A percentile compares a stretch with the other conserved stretches of the same genome.
phyloP scores from a whole-genome alignment of 2,329 filamentous ascomycete species.

The Trichoderma koningiopsis region DNA sequence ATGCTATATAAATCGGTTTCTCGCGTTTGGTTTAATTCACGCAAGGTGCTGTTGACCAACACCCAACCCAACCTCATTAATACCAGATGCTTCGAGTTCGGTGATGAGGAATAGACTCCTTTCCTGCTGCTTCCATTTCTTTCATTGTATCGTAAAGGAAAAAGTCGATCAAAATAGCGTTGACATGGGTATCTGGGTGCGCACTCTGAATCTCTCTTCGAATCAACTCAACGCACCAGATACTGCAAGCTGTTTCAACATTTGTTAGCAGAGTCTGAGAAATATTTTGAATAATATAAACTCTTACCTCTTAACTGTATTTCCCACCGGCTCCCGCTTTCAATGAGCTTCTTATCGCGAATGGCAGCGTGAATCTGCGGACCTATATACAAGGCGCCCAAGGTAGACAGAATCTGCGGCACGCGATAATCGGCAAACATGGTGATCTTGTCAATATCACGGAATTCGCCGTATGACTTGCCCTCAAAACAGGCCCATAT shows the following conservation, averaged over 20 bases:
- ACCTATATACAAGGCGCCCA: slow-evolving; percentile 83
- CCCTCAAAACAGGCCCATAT: slow-evolving; percentile 95
- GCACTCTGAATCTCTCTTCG: slow-evolving; percentile 73
- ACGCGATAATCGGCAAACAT: slow-evolving; percentile 99
- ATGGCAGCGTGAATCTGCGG: slow-evolving; percentile 76
- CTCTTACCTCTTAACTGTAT: slow-evolving; percentile 75
- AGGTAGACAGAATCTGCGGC: slow-evolving; percentile 83
- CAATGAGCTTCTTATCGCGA: slow-evolving; percentile 62
- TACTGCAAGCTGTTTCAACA: slow-evolving; percentile 69
- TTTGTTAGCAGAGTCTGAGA: neutral
- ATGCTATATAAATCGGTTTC: neutral
- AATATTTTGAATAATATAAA: neutral
- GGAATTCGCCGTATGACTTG: slow-evolving; percentile 74
- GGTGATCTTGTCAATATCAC: slow-evolving; percentile 92
- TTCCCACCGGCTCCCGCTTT: slow-evolving; percentile 76
- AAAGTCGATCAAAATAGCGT: slow-evolving; percentile 95
- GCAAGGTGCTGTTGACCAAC: neutral
- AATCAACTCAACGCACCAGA: slow-evolving; percentile 94
- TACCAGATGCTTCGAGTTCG: slow-evolving; percentile 95
- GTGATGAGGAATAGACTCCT: slow-evolving; percentile 71
- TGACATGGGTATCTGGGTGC: slow-evolving; percentile 72
- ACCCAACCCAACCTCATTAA: slow-evolving; percentile 42
- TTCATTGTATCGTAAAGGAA: slow-evolving; percentile 96
- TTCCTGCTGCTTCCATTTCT: slow-evolving; percentile 67
- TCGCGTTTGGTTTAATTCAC: neutral